phyloP scores from a whole-genome alignment of 352 stramenopile genomes.

The Globisporangium radiosum region DNA sequence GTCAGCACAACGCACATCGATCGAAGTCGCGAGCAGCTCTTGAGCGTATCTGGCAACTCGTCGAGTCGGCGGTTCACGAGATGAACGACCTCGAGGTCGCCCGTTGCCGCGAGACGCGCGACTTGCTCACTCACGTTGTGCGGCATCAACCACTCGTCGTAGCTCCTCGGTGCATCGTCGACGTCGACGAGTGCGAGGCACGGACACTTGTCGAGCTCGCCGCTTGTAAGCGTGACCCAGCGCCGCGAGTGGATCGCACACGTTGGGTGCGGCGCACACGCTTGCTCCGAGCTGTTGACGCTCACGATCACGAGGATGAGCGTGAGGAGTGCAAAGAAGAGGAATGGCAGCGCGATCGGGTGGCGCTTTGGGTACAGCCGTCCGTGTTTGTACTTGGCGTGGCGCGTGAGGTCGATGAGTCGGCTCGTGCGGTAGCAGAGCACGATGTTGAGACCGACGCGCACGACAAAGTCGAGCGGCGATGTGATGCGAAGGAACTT shows the following conservation, averaged over 20 bases:
- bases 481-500: constrained; percentile 16
- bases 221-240: constrained; percentile 9
- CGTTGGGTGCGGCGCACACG: constrained; percentile 4
- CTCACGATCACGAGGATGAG: constrained; percentile 13
- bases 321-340: constrained; percentile 5
- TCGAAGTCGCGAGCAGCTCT: constrained; percentile 19
- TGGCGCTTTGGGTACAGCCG: constrained; percentile 10
- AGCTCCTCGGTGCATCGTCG: constrained; percentile 6
- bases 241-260: constrained; percentile 7
- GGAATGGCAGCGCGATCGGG: constrained; percentile 7
- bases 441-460: constrained; percentile 9
- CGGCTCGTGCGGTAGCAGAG: constrained; percentile 11
- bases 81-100: constrained; percentile 23
- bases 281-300: constrained; percentile 7
- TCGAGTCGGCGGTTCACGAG: constrained; percentile 27
- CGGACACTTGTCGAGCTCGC: constrained; percentile 10
- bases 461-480: constrained; percentile 13
- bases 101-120: constrained; percentile 14
- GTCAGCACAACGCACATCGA: constrained; percentile 20
- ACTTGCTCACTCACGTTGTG: constrained; percentile 25
- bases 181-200: constrained; percentile 9
- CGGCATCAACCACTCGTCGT: constrained; percentile 24
- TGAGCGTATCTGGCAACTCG: constrained; percentile 21
- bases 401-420: constrained; percentile 8
- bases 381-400: constrained; percentile 4